phyloP scores from a whole-genome alignment of 352 stramenopile genomes.

The Phytophthora cactorum region DNA sequence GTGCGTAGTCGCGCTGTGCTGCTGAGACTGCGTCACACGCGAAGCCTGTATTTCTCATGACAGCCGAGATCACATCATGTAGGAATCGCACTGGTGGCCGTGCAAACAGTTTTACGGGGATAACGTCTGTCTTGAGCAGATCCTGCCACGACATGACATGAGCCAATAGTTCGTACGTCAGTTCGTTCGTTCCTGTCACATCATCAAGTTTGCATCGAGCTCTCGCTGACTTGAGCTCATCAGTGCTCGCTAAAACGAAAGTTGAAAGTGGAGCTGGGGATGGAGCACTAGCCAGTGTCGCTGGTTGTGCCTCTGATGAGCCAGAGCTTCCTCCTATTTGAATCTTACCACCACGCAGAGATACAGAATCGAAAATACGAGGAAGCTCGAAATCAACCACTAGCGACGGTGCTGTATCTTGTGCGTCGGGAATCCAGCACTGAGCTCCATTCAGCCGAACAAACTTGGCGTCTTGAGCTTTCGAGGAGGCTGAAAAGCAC shows the following conservation, averaged over 20 bases:
- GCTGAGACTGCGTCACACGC: slow-evolving; percentile 23
- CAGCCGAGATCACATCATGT: slow-evolving; percentile 76
- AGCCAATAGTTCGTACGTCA: slow-evolving; percentile 67
- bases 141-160: slow-evolving; percentile 84
- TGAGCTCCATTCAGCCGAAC: slow-evolving; percentile 61
- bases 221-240: slow-evolving; percentile 40
- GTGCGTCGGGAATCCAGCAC: slow-evolving; percentile 63
- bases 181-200: slow-evolving; percentile 64
- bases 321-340: slow-evolving; percentile 15
- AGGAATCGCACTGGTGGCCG: slow-evolving; percentile 83
- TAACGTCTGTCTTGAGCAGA: slow-evolving; percentile 68
- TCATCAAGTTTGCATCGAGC: slow-evolving; percentile 50
- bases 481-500: slow-evolving; percentile 62
- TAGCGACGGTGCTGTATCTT: slow-evolving; percentile 60
- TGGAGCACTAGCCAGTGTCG: slow-evolving; percentile 1
- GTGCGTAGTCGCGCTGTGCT: slow-evolving; percentile 67
- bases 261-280: slow-evolving; percentile 21
- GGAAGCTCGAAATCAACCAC: slow-evolving; percentile 79
- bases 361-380: slow-evolving; percentile 66
- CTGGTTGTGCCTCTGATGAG: slow-evolving; percentile 10
- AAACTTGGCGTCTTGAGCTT: slow-evolving; percentile 59
- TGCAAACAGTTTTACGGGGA: slow-evolving; percentile 77
- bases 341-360: slow-evolving; percentile 62
- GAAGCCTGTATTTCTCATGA: slow-evolving; percentile 77
- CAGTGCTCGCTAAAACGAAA: slow-evolving; percentile 51